phyloP scores from a whole-genome alignment of 2,329 filamentous ascomycete genomes.

The Diaporthe helianthi region DNA sequence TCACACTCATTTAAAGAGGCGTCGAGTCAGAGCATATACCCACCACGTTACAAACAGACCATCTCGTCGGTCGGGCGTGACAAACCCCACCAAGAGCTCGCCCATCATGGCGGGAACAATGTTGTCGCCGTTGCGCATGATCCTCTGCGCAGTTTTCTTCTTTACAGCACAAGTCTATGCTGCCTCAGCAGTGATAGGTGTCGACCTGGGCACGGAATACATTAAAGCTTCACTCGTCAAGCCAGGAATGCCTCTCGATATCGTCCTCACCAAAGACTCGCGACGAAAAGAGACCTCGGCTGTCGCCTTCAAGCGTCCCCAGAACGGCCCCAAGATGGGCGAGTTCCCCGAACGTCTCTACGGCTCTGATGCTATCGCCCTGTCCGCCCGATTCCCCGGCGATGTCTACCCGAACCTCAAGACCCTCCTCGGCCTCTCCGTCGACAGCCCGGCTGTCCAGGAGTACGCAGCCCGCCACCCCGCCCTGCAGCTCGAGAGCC shows the following conservation, averaged over 20 bases:
- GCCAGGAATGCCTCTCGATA: slow-evolving; percentile 95
- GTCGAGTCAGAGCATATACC: slow-evolving; percentile 1
- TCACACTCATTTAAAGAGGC: slow-evolving; percentile 4
- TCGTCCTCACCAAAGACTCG: slow-evolving; percentile 97
- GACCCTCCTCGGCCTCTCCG: slow-evolving; percentile 78
- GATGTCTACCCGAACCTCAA: slow-evolving; percentile 97
- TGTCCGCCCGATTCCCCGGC: slow-evolving; percentile 85
- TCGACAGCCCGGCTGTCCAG: slow-evolving; percentile 66
- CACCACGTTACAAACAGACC: neutral
- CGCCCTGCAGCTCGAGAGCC: slow-evolving; percentile 71
- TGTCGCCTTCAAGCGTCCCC: slow-evolving; percentile 90
- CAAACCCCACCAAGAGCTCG: slow-evolving; percentile 32
- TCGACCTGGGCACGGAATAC: slow-evolving; percentile 95
- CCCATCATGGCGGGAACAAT: slow-evolving; percentile 48
- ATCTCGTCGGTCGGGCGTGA: slow-evolving; percentile 19
- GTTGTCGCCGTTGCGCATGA: slow-evolving; percentile 46
- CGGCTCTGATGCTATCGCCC: slow-evolving; percentile 87
- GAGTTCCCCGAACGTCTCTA: slow-evolving; percentile 88
- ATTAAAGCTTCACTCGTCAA: slow-evolving; percentile 97
- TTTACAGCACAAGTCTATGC: slow-evolving; percentile 59
- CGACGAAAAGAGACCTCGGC: slow-evolving; percentile 93
- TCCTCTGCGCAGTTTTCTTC: slow-evolving; percentile 50
- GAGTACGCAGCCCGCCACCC: slow-evolving; percentile 81
- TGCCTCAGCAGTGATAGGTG: slow-evolving; percentile 79
- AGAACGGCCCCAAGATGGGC: slow-evolving; percentile 66